A percentile compares a stretch with the other conserved stretches of the same genome.
Conservation (phyloP, 208 protist species). For the Tritrichomonas foetus region DNA sequence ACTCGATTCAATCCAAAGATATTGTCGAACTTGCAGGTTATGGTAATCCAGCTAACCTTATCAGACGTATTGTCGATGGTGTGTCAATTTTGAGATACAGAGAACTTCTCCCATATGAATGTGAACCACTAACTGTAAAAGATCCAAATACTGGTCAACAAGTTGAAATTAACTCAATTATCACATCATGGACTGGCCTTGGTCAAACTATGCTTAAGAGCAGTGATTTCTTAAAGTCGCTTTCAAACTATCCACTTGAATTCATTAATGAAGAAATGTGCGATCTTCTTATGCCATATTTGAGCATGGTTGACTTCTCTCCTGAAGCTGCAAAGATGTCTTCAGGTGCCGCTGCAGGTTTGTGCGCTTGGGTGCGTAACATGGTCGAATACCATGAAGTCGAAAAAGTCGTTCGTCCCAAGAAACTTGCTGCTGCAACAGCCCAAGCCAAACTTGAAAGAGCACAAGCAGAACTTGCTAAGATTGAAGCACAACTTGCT, state of each 20-base stretch:
- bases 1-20: conserved; percentile 54
- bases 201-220: not conserved
- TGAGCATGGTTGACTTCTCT: conserved; percentile 87
- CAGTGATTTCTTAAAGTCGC: not conserved
- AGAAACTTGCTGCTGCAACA: conserved; percentile 79
- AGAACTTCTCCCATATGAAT: not conserved
- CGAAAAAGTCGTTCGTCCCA: conserved; percentile 82
- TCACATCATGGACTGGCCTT: not conserved
- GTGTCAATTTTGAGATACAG: conserved; percentile 72
- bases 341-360: conserved; percentile 63
- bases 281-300: conserved; percentile 90
- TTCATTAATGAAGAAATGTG: conserved; percentile 94
- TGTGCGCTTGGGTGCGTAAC: conserved; percentile 85
- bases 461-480: not conserved
- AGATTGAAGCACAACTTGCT: not conserved
- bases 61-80: conserved; percentile 91
- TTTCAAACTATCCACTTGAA: conserved; percentile 59
- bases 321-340: conserved; percentile 71
- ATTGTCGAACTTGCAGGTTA: conserved; percentile 74
- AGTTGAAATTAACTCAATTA: not conserved
- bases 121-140: not conserved
- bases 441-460: conserved; percentile 78
- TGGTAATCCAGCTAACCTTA: conserved; percentile 81
- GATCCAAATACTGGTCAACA: not conserved
- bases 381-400: conserved; percentile 93